phyloP scores from a whole-genome alignment of 129 eudicot genomes.

The Helianthus tuberosus region DNA sequence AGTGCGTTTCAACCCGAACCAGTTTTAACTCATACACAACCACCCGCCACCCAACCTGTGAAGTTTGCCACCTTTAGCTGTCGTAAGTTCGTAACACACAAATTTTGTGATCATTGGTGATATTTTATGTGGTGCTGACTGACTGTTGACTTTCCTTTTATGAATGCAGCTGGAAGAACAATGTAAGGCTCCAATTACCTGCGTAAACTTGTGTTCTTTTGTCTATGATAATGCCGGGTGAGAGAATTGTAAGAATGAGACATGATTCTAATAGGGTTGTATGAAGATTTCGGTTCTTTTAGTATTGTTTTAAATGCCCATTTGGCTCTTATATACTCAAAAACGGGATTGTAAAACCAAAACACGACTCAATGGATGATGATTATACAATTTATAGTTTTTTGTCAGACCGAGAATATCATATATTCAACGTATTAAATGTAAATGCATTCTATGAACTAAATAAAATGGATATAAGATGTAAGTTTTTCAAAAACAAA shows the following conservation, averaged over 20 bases:
- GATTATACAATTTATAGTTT: constrained; percentile 25
- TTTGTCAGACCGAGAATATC: constrained; percentile 3
- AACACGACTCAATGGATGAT: constrained; percentile 23
- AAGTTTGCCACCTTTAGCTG: neutral
- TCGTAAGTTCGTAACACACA: neutral
- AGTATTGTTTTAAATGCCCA: constrained; percentile 23
- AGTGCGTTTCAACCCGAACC: neutral
- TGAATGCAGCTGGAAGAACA: constrained; percentile 88
- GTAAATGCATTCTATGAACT: too few relatives aligned
- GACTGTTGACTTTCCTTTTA: neutral
- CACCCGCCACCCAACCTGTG: neutral
- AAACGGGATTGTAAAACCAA: constrained; percentile 21
- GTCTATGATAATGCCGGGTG: constrained; percentile 3
- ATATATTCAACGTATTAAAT: constrained; percentile 6
- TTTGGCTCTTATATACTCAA: constrained; percentile 26
- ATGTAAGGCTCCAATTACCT: constrained; percentile 81
- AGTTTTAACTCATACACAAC: neutral
- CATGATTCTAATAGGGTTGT: constrained; percentile 25
- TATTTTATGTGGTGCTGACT: neutral
- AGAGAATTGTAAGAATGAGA: constrained; percentile 26
- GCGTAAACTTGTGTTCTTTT: constrained; percentile 53
- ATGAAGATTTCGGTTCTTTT: constrained; percentile 22
- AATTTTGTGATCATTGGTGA: neutral
- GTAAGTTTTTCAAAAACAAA: too few relatives aligned
- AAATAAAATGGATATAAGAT: too few relatives aligned